Evolutionary conservation across 352 stramenopile species (phyloP).

Genomic region (Achlya hypogyna): DNA sequence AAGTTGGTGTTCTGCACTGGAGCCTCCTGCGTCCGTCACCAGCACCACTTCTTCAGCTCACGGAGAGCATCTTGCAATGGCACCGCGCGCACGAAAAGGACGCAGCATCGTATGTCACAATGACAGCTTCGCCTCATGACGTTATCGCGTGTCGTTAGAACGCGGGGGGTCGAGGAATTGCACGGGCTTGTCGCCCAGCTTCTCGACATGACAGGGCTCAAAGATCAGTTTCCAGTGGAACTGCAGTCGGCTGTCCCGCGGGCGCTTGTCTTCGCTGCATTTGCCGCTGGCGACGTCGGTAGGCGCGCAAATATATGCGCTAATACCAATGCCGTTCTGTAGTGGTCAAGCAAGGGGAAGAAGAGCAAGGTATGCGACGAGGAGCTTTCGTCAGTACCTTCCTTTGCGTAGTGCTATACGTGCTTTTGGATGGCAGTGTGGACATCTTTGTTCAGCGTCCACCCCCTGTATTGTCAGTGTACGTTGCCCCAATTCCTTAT

Average conservation of each 20-base stretch:
- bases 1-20: slow-evolving; percentile 8
- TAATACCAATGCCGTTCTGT: neutral
- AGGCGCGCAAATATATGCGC: too few relatives aligned
- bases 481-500: too few relatives aligned
- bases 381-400: neutral
- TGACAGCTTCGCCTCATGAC: neutral
- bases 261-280: neutral
- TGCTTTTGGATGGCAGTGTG: neutral
- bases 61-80: neutral
- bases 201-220: neutral
- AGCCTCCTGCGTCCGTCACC: neutral
- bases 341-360: slow-evolving; percentile 16
- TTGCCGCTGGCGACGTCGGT: neutral
- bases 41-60: neutral
- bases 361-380: neutral
- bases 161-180: too few relatives aligned
- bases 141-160: too few relatives aligned
- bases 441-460: neutral
- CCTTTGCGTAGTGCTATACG: slow-evolving; percentile 7
- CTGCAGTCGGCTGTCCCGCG: neutral
- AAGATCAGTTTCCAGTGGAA: slow-evolving; percentile 9
- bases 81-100: neutral
- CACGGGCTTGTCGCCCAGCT: neutral
- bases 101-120: neutral
- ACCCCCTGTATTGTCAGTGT: neutral